These are phyloP conservation scores for Aspergillus kassunensis DNA, from an alignment of 495 filamentous ascomycete species.

Conservation along the genomic window DNA sequence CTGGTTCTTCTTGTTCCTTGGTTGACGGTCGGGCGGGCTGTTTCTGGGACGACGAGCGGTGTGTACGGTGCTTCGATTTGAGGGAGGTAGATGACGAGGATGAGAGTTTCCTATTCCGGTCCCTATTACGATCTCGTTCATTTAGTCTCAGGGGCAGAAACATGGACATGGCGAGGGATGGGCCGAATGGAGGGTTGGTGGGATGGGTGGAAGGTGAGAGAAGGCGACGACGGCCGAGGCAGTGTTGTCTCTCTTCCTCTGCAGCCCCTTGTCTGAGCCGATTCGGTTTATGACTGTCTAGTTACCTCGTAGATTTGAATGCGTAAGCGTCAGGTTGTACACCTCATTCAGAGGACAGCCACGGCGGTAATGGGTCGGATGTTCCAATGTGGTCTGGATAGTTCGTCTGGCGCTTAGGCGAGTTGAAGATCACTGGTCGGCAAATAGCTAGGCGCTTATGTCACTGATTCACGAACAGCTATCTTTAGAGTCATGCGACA, in stretches of 20 bases:
- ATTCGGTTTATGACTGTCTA: conserved; percentile 18
- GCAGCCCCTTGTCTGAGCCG: conserved; percentile 10
- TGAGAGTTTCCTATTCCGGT: conserved; percentile 23
- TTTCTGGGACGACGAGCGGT: conserved; percentile 35
- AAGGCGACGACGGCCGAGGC: conserved; percentile 12
- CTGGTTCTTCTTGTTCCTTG: conserved; percentile 41
- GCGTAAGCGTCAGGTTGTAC: conserved; percentile 1
- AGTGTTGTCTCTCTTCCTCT: conserved; percentile 9
- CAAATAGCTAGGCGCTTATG: conserved; percentile 23
- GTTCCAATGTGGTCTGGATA: background rate
- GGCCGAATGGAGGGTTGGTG: conserved; percentile 25
- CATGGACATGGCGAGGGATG: conserved; percentile 42
- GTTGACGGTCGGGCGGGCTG: conserved; percentile 40
- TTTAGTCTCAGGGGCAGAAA: conserved; percentile 43
- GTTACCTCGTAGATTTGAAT: conserved; percentile 22
- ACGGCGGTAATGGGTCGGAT: background rate
- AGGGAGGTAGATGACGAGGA: conserved; percentile 26
- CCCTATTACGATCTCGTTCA: conserved; percentile 36
- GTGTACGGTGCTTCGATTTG: conserved; percentile 31
- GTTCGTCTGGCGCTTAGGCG: conserved; percentile 38
- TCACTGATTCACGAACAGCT: conserved; percentile 19
- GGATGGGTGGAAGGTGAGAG: conserved; percentile 29
- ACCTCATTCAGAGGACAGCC: conserved; percentile 3
- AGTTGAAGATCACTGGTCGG: conserved; percentile 22
- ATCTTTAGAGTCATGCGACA: conserved; percentile 24